Conservation (phyloP, 495 filamentous ascomycete genomes). For the Xylaria sp. region DNA sequence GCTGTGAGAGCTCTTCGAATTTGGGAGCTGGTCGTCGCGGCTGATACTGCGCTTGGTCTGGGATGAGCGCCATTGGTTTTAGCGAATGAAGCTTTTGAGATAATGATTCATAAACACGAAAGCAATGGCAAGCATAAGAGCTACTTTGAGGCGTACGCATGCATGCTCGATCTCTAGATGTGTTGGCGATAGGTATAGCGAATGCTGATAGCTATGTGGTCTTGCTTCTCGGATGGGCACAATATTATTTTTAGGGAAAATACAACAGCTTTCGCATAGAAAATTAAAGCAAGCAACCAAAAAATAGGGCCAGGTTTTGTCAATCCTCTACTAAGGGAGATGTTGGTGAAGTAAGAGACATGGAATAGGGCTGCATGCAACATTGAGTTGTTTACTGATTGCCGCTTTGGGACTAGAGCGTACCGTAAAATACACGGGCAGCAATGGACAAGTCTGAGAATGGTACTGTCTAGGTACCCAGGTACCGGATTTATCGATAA, state of each 20-base stretch:
- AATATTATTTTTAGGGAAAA: too few relatives aligned
- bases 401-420: conserved; percentile 30
- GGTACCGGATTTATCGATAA: background rate
- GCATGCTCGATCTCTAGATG: background rate
- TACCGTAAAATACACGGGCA: background rate
- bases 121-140: background rate
- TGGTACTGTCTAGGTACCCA: background rate
- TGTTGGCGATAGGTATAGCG: background rate
- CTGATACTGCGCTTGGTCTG: conserved; percentile 28
- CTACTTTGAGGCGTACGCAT: background rate
- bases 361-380: background rate
- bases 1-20: conserved; percentile 36
- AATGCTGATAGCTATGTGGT: background rate
- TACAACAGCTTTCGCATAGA: background rate
- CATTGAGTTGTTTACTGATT: conserved; percentile 41
- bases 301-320: background rate
- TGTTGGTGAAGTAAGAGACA: background rate
- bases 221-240: background rate
- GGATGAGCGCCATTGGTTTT: conserved; percentile 1
- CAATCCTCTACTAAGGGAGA: background rate
- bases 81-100: background rate
- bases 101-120: background rate
- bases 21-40: conserved; percentile 28
- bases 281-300: background rate
- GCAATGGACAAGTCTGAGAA: background rate